phyloP scores from a whole-genome alignment of 352 stramenopile genomes.

The Pythium folliculosum region DNA sequence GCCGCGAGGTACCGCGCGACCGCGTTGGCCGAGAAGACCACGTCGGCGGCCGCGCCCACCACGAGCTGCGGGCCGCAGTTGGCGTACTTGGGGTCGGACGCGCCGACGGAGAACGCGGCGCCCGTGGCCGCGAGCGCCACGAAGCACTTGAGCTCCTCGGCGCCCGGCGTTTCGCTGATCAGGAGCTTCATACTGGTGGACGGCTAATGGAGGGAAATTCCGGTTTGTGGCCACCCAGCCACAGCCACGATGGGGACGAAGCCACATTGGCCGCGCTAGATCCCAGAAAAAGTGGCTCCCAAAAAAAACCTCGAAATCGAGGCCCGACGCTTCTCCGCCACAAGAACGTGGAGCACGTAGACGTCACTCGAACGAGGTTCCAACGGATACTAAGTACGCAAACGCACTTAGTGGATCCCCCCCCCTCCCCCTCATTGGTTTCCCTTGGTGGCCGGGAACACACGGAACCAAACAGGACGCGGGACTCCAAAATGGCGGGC shows the following conservation, averaged over 20 bases:
- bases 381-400: slow-evolving; percentile 23
- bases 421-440: too few relatives aligned
- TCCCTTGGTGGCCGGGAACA: neutral
- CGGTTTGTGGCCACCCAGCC: neutral
- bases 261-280: slow-evolving; percentile 1
- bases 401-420: slow-evolving; percentile 22
- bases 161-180: slow-evolving; percentile 55
- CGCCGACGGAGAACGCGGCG: slow-evolving; percentile 50
- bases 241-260: neutral
- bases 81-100: slow-evolving; percentile 57
- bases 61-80: slow-evolving; percentile 58
- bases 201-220: slow-evolving; percentile 1
- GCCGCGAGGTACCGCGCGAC: slow-evolving; percentile 73
- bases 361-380: slow-evolving; percentile 8
- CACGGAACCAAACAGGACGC: neutral
- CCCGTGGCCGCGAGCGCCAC: slow-evolving; percentile 53
- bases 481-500: slow-evolving; percentile 2
- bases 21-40: slow-evolving; percentile 79
- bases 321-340: slow-evolving; percentile 24
- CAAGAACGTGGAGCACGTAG: slow-evolving; percentile 21
- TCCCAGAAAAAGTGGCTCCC: neutral
- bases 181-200: slow-evolving; percentile 58
- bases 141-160: slow-evolving; percentile 87
- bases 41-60: slow-evolving; percentile 42
- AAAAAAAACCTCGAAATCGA: slow-evolving; percentile 27